Evolutionary conservation across 2,329 filamentous ascomycete species (phyloP).

Genomic region (Apiospora saccharicola): DNA sequence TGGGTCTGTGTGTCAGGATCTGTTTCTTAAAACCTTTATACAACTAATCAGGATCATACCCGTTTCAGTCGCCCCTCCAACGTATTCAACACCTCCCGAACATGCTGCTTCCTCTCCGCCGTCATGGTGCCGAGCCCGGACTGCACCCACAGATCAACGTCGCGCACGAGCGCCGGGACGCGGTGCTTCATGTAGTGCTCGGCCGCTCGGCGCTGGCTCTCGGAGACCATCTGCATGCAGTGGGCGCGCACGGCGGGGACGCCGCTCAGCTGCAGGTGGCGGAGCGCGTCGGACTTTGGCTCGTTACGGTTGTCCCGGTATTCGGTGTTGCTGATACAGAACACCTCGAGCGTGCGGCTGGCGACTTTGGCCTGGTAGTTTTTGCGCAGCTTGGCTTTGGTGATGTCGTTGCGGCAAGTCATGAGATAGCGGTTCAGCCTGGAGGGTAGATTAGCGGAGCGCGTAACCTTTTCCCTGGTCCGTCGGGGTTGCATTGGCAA

Average conservation of each 20-base stretch:
- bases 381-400: conserved; percentile 40
- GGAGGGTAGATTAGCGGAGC: no score
- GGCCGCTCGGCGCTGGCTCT: conserved; percentile 47
- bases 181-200: conserved; percentile 48
- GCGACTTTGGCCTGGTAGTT: conserved; percentile 40
- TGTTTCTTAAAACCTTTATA: no score
- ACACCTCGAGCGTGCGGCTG: conserved; percentile 42
- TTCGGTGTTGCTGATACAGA: conserved; percentile 53
- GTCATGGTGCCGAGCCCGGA: conserved; percentile 48
- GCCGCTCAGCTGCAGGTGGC: conserved; percentile 49
- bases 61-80: conserved; percentile 39
- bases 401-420: conserved; percentile 45
- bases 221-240: conserved; percentile 53
- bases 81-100: conserved; percentile 42
- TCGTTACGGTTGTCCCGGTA: conserved; percentile 49
- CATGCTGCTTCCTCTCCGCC: conserved; percentile 45
- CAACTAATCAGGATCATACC: conserved; percentile 24
- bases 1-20: not conserved
- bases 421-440: conserved; percentile 42
- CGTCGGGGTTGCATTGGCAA: not conserved
- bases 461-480: not conserved
- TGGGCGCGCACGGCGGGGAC: conserved; percentile 50
- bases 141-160: conserved; percentile 53
- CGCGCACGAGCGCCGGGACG: conserved; percentile 51
- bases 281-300: conserved; percentile 36